Conservation (phyloP, 2,329 filamentous ascomycete species). For the Trichoderma aggressivum region DNA sequence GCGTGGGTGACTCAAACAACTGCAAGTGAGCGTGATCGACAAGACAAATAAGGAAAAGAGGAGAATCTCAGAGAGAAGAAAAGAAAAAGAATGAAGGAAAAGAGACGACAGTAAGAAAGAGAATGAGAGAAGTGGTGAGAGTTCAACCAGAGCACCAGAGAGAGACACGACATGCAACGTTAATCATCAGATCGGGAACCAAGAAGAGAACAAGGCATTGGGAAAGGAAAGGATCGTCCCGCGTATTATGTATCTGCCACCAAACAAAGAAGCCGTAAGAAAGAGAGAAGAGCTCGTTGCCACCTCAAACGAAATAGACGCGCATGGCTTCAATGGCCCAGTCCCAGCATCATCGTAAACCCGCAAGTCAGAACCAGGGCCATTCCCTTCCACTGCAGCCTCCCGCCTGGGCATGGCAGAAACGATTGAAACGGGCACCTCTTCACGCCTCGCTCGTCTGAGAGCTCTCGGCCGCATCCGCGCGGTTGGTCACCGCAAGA, state of each 20-base stretch:
- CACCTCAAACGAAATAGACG: neutral
- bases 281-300: neutral
- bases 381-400: neutral
- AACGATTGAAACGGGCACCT: too few species aligned
- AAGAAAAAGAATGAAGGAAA: conserved; percentile 21
- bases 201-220: conserved; percentile 14
- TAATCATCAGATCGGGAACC: conserved; percentile 15
- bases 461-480: neutral
- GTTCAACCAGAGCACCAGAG: conserved; percentile 18
- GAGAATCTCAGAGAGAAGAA: neutral
- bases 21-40: conserved; percentile 22
- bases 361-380: neutral
- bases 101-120: conserved; percentile 9
- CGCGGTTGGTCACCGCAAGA: neutral
- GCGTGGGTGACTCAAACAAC: neutral
- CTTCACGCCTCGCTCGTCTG: neutral
- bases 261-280: neutral
- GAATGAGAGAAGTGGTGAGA: conserved; percentile 15
- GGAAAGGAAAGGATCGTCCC: conserved; percentile 22
- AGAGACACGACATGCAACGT: neutral
- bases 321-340: neutral
- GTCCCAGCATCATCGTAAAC: neutral
- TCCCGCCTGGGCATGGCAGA: neutral
- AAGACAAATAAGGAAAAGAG: conserved; percentile 15
- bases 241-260: conserved; percentile 13